Percentiles rank a stretch among this genome's conserved stretches.
phyloP scores from a whole-genome alignment of 75 land plant species.

The Selaginella moellendorffii region DNA sequence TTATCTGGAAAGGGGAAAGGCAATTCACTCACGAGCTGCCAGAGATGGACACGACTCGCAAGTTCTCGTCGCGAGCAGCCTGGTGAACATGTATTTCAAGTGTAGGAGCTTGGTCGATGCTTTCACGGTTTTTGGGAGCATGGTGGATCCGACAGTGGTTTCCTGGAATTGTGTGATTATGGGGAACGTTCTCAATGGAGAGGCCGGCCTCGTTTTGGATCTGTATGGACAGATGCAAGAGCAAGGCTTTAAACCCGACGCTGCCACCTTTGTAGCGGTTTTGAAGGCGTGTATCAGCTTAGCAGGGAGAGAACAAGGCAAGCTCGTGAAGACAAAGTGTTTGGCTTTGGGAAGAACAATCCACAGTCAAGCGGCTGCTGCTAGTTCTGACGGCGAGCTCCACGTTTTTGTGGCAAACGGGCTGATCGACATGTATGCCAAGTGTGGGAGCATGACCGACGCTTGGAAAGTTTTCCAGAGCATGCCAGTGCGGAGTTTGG shows the following conservation, averaged over 20 bases:
- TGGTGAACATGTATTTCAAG: too few species aligned
- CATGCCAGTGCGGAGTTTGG: too few species aligned
- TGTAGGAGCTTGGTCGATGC: too few species aligned
- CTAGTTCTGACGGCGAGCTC: constrained; percentile 2
- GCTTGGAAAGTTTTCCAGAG: too few species aligned
- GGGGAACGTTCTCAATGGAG: background rate
- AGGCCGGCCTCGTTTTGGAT: background rate
- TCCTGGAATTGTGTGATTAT: background rate
- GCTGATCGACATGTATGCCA: too few species aligned
- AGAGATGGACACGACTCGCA: too few species aligned
- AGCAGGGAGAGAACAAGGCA: constrained; percentile 14
- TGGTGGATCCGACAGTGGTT: background rate
- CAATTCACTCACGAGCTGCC: too few species aligned
- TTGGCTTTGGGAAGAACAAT: constrained; percentile 16
- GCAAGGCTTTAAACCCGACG: background rate
- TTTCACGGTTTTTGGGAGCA: background rate
- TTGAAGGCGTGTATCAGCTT: constrained; percentile 11
- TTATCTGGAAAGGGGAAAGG: too few species aligned
- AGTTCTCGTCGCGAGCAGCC: too few species aligned
- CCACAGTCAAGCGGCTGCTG: constrained; percentile 19
- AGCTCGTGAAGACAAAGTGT: constrained; percentile 26
- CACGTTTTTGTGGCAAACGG: constrained; percentile 25
- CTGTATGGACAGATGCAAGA: background rate
- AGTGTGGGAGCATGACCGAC: too few species aligned
- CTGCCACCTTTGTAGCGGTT: background rate